Evolutionary conservation across 1,284 basidiomycete species (phyloP).

Genomic region (Cutaneotrichosporon sp.): DNA sequence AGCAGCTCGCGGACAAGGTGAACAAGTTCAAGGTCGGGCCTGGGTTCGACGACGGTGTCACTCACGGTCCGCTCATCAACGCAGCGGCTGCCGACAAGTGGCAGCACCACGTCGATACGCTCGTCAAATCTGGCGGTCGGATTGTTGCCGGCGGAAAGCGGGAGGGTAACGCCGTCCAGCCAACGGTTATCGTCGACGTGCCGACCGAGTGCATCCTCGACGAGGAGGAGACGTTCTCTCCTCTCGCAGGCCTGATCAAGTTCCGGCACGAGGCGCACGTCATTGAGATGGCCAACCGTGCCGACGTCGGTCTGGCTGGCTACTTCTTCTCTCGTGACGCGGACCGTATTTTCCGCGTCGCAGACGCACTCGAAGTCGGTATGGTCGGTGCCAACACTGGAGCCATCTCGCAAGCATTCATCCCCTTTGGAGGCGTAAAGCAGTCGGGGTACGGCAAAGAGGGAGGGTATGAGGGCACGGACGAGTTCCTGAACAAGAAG

Average conservation of each 20-base stretch:
- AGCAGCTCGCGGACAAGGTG: conserved; percentile 58
- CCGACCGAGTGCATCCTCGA: conserved; percentile 61
- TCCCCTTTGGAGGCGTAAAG: conserved; percentile 83
- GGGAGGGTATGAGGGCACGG: conserved; percentile 45
- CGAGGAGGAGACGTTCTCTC: conserved; percentile 85
- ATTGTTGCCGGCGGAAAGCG: conserved; percentile 81
- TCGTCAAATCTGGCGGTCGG: conserved; percentile 77
- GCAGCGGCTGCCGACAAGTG: conserved; percentile 83
- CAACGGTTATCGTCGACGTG: conserved; percentile 89
- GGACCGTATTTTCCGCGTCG: conserved; percentile 91
- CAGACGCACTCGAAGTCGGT: conserved; percentile 92
- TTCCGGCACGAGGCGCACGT: conserved; percentile 95
- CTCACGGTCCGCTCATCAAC: conserved; percentile 94
- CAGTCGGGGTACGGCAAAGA: conserved; percentile 50
- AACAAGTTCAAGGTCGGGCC: conserved; percentile 87
- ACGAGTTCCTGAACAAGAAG: conserved; percentile 49
- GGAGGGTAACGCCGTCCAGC: conserved; percentile 70
- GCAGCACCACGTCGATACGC: conserved; percentile 79
- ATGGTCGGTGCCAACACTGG: conserved; percentile 77
- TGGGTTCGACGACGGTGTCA: conserved; percentile 76
- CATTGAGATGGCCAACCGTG: conserved; percentile 77
- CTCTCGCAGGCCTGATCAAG: conserved; percentile 61
- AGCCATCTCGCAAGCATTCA: conserved; percentile 61
- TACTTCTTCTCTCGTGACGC: conserved; percentile 92
- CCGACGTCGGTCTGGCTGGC: conserved; percentile 80